phyloP scores from a whole-genome alignment of 2,329 filamentous ascomycete genomes.

The Zarea fungicola region DNA sequence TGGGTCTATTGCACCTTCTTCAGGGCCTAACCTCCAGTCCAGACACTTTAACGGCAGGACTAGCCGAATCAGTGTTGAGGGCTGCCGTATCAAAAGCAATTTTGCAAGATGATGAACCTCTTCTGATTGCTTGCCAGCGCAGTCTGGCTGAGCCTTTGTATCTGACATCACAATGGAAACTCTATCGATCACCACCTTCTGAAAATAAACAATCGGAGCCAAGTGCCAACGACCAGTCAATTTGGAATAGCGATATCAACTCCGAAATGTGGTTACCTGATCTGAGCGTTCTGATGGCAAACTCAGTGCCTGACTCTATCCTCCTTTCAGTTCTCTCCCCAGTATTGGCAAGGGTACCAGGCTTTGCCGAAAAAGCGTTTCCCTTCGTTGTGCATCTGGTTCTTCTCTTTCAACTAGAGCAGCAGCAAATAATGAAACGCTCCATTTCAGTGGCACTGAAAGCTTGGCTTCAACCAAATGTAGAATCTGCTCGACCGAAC shows the following conservation, averaged over 20 bases:
- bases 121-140: conserved; percentile 46
- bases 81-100: conserved; percentile 50
- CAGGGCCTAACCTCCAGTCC: conserved; percentile 56
- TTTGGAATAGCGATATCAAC: conserved; percentile 36
- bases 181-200: conserved; percentile 51
- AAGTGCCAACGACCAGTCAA: conserved; percentile 16
- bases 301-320: conserved; percentile 55
- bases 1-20: conserved; percentile 56
- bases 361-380: conserved; percentile 68
- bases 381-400: conserved; percentile 83
- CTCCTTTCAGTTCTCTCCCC: conserved; percentile 64
- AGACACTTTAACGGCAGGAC: conserved; percentile 49
- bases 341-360: conserved; percentile 59
- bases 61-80: conserved; percentile 57
- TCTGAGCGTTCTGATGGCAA: conserved; percentile 57
- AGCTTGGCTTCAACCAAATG: conserved; percentile 50
- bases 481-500: conserved; percentile 49
- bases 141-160: conserved; percentile 48
- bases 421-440: conserved; percentile 53
- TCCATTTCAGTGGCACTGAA: conserved; percentile 61
- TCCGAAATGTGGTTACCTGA: conserved; percentile 54
- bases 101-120: conserved; percentile 39
- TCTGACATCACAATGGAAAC: conserved; percentile 51
- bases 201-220: conserved; percentile 28
- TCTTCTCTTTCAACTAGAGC: conserved; percentile 62